Percentiles rank a stretch among this genome's conserved stretches.
Conservation (phyloP, 176 grass and related monocot genomes). For the maize (Zea mays) region Zm-B73-REFERENCE-NAM-5.0 NC_050097.1:215820001-215820500, state of each 20-base stretch:
- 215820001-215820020: conserved; percentile 43
- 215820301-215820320: conserved; percentile 42
- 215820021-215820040: conserved; percentile 70
- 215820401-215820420: conserved; percentile 43
- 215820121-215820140: conserved; percentile 63
- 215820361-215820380: conserved; percentile 60
- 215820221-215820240: conserved; percentile 75
- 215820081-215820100: conserved; percentile 32
- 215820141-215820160: conserved; percentile 70
- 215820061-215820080: conserved; percentile 79
- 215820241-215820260: conserved; percentile 54
- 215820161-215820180: conserved; percentile 42
- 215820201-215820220: conserved; percentile 58
- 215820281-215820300: conserved; percentile 52
- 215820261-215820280: conserved; percentile 65
- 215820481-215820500: conserved; percentile 90
- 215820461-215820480: conserved; percentile 69
- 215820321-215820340: conserved; percentile 19
- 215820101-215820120: conserved; percentile 42
- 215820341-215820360: conserved; percentile 32
- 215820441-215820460: conserved; percentile 71
- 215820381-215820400: conserved; percentile 46
- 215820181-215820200: conserved; percentile 38
- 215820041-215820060: conserved; percentile 87
- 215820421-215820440: conserved; percentile 68